Percentiles rank a stretch among this genome's conserved stretches.
Conservation (phyloP, 176 grass and related monocot genomes). For the maize (Zea mays) region DNA sequence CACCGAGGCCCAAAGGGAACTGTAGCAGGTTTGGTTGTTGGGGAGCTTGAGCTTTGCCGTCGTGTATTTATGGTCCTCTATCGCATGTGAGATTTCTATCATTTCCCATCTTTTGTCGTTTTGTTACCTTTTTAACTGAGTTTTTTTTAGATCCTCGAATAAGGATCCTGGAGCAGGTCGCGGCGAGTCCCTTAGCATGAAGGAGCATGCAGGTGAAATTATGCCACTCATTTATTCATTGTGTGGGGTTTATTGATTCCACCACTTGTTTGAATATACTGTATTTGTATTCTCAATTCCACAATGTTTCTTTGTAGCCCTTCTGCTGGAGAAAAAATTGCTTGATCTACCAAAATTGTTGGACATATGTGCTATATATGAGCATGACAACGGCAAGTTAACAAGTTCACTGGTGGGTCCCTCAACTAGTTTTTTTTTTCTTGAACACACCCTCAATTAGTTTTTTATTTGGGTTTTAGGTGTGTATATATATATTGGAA, state of each 20-base stretch:
- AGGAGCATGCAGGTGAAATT: slow-evolving; percentile 77
- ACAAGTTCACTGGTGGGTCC: slow-evolving; percentile 74
- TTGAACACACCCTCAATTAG: neutral
- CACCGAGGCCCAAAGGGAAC: slow-evolving; percentile 54
- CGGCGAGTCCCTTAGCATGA: slow-evolving; percentile 77
- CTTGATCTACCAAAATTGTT: slow-evolving; percentile 92
- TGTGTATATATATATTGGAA: neutral
- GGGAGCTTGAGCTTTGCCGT: slow-evolving; percentile 84
- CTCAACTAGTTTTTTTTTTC: slow-evolving; percentile 5
- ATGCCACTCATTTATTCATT: slow-evolving; percentile 16
- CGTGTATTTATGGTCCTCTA: slow-evolving; percentile 96
- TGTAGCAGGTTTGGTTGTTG: slow-evolving; percentile 81
- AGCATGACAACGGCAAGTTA: slow-evolving; percentile 75
- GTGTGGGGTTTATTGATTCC: slow-evolving; percentile 24
- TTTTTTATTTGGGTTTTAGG: slow-evolving; percentile 16
- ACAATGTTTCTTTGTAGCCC: slow-evolving; percentile 60
- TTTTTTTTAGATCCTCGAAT: slow-evolving; percentile 78
- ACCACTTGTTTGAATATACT: slow-evolving; percentile 20
- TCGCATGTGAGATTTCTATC: slow-evolving; percentile 70
- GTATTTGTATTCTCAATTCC: slow-evolving; percentile 35
- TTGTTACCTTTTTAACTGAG: slow-evolving; percentile 21
- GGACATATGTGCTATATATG: slow-evolving; percentile 96
- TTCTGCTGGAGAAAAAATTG: slow-evolving; percentile 88
- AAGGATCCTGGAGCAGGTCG: slow-evolving; percentile 73
- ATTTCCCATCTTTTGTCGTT: neutral